A percentile compares a stretch with the other conserved stretches of the same genome.
phyloP scores from a whole-genome alignment of 1,139 yeast genomes.

The Yamadazyma friedrichii region DNA sequence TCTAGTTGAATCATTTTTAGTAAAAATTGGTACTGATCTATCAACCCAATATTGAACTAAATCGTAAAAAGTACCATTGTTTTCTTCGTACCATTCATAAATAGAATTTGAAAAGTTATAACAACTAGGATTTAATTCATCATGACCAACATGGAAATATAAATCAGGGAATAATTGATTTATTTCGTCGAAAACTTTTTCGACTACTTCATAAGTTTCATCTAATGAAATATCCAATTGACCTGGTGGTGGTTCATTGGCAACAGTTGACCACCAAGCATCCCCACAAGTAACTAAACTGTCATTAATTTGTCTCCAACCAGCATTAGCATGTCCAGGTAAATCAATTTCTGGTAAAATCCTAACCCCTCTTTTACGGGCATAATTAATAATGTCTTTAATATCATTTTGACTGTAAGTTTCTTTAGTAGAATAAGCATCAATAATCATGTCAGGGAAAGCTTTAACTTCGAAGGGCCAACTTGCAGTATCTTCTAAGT shows the following conservation, averaged over 20 bases:
- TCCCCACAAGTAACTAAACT: constrained; percentile 34
- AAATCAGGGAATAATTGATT: constrained; percentile 34
- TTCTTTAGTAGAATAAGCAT: constrained; percentile 41
- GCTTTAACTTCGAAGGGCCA: constrained; percentile 42
- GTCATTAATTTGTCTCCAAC: constrained; percentile 39
- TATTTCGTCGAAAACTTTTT: constrained; percentile 37
- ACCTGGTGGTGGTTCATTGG: constrained; percentile 49
- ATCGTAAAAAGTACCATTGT: constrained; percentile 23
- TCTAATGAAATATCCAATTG: constrained; percentile 41
- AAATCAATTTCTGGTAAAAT: constrained; percentile 48
- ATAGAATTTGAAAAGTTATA: constrained; percentile 28
- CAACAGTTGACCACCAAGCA: constrained; percentile 32
- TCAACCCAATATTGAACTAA: constrained; percentile 42
- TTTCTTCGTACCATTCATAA: constrained; percentile 8
- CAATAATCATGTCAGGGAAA: constrained; percentile 43
- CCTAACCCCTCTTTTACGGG: constrained; percentile 39
- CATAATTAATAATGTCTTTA: constrained; percentile 32
- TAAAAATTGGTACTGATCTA: constrained; percentile 34
- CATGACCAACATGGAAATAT: constrained; percentile 47
- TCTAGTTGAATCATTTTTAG: constrained; percentile 19
- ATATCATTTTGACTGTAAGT: constrained; percentile 34
- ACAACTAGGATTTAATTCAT: constrained; percentile 40
- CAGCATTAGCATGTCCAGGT: constrained; percentile 50
- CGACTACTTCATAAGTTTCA: constrained; percentile 34
- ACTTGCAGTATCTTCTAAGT: constrained; percentile 43